Evolutionary conservation across 2,329 filamentous ascomycete species (phyloP).

Genomic region (Hortaea werneckii): DNA sequence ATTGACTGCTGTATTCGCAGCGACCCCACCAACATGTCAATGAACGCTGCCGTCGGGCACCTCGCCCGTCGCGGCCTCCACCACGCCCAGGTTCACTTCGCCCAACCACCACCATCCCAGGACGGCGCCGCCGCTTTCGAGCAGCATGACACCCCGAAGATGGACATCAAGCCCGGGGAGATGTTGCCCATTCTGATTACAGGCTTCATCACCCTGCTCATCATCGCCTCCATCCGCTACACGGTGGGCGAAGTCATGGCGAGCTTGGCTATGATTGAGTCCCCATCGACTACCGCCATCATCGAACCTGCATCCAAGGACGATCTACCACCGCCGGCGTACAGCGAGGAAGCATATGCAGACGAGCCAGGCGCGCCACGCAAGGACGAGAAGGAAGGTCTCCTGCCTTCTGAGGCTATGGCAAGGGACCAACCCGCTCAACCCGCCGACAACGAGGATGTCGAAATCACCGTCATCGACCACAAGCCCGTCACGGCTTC

Average conservation of each 20-base stretch:
- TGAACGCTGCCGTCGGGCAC: conserved; percentile 16
- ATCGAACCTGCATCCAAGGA: conserved; percentile 24
- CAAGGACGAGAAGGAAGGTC: conserved; percentile 22
- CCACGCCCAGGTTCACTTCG: conserved; percentile 20
- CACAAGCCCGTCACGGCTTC: conserved; percentile 52
- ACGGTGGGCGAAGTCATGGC: conserved; percentile 50
- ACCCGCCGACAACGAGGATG: conserved; percentile 13
- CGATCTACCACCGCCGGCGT: conserved; percentile 24
- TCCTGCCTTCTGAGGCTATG: conserved; percentile 29
- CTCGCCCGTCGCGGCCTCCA: conserved; percentile 23
- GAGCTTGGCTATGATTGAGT: conserved; percentile 55
- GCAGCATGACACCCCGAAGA: conserved; percentile 12
- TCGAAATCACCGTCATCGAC: conserved; percentile 37
- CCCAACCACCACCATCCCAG: conserved; percentile 11
- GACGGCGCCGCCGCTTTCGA: conserved; percentile 22
- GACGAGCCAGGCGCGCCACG: conserved; percentile 38
- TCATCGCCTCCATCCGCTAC: conserved; percentile 38
- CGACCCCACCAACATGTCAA: background rate
- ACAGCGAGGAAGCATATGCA: conserved; percentile 26
- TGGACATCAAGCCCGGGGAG: conserved; percentile 18
- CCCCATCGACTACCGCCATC: conserved; percentile 42
- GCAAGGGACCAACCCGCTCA: background rate
- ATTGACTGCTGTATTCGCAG: background rate
- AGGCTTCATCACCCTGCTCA: conserved; percentile 31
- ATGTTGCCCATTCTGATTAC: conserved; percentile 25